Percentiles rank a stretch among this genome's conserved stretches.
Conservation (phyloP, 495 filamentous ascomycete genomes). For the Rusavskia elegans region DNA sequence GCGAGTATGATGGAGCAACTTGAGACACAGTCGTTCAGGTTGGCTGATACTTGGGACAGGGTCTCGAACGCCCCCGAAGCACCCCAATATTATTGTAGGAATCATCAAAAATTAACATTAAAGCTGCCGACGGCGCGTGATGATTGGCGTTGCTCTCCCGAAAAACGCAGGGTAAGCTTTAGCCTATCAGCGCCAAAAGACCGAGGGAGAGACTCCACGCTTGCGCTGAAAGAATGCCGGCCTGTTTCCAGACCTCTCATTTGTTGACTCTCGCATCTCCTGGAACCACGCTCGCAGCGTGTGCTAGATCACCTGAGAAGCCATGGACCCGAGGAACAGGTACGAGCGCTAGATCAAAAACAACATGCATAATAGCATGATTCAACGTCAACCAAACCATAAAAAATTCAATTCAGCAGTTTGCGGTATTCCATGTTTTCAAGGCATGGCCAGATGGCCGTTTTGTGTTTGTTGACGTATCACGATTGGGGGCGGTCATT, state of each 20-base stretch:
- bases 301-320: conserved; percentile 9
- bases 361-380: conserved; percentile 10
- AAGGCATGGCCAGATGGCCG: background rate
- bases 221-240: conserved; percentile 4
- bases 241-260: conserved; percentile 9
- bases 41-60: too few relatives aligned
- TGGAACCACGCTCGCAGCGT: conserved; percentile 2
- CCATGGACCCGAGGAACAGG: conserved; percentile 8
- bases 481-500: background rate
- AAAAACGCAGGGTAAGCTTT: background rate
- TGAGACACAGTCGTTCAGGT: too few relatives aligned
- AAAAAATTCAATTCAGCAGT: background rate
- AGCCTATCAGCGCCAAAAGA: conserved; percentile 6
- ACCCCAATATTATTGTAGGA: too few relatives aligned
- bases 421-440: too few relatives aligned
- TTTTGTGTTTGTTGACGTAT: background rate
- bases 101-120: too few relatives aligned
- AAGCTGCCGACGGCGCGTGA: background rate
- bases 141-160: conserved; percentile 6
- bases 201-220: background rate
- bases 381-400: conserved; percentile 5
- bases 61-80: too few relatives aligned
- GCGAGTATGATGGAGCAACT: too few relatives aligned
- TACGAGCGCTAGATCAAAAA: conserved; percentile 3
- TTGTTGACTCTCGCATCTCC: conserved; percentile 7